Evolutionary conservation across 1,139 yeast genomes (phyloP).

Genomic region (Debaryomyces subglobosus): DNA sequence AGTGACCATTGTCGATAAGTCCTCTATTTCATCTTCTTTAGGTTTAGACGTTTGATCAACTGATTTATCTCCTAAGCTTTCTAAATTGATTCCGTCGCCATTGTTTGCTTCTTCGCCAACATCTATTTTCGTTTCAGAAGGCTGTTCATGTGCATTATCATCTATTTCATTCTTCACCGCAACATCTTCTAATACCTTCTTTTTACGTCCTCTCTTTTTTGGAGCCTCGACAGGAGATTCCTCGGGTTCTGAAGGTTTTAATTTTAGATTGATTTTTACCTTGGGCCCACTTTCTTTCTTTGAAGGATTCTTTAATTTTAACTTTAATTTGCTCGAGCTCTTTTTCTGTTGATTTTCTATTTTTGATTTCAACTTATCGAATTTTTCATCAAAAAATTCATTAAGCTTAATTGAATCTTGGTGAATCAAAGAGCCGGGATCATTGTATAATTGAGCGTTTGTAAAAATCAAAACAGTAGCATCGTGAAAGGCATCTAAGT

Average conservation of each 20-base stretch:
- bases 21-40: conserved; percentile 6
- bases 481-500: conserved; percentile 49
- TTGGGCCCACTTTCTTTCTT: conserved; percentile 22
- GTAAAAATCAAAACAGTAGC: conserved; percentile 54
- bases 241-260: conserved; percentile 15
- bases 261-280: conserved; percentile 27
- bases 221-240: conserved; percentile 19
- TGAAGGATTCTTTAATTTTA: conserved; percentile 26
- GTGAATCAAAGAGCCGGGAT: conserved; percentile 55
- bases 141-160: not conserved
- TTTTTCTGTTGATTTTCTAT: conserved; percentile 14
- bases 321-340: conserved; percentile 26
- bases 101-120: conserved; percentile 15
- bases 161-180: conserved; percentile 21
- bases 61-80: conserved; percentile 13
- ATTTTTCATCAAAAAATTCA: conserved; percentile 36
- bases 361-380: conserved; percentile 26
- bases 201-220: conserved; percentile 25
- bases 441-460: conserved; percentile 63
- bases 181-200: conserved; percentile 15
- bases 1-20: conserved; percentile 10
- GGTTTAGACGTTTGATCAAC: conserved; percentile 19
- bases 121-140: not conserved
- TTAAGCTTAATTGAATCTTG: conserved; percentile 56
- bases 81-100: conserved; percentile 10